These are phyloP conservation scores for Exsudoporus frostii DNA, from an alignment of 768 basidiomycete genomes.

Conservation along the genomic window DNA sequence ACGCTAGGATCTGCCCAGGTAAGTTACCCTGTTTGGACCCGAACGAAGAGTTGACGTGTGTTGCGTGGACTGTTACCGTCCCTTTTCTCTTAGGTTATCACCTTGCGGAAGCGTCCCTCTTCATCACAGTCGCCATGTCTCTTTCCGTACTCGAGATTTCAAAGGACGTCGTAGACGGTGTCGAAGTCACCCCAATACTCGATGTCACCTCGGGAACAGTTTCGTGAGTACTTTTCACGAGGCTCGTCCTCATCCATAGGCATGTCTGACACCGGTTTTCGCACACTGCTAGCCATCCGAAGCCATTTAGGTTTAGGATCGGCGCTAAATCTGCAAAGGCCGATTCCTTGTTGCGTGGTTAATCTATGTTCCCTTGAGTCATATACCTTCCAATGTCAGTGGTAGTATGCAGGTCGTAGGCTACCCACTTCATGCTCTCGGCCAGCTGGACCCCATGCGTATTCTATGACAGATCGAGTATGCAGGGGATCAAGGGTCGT, in stretches of 20 bases:
- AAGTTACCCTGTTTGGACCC: neutral
- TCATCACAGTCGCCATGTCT: conserved; percentile 28
- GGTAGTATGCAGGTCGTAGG: too few relatives aligned
- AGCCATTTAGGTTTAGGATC: conserved; percentile 54
- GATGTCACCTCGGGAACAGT: conserved; percentile 42
- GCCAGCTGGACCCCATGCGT: too few relatives aligned
- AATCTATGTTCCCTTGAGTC: neutral
- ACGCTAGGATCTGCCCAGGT: conserved; percentile 20
- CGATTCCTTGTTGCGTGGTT: conserved; percentile 4
- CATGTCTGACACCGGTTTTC: neutral
- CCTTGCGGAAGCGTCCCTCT: neutral
- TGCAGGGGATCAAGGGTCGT: too few relatives aligned
- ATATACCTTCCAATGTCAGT: too few relatives aligned
- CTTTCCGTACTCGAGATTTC: conserved; percentile 46
- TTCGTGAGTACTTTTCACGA: conserved; percentile 36
- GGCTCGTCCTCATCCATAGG: too few relatives aligned
- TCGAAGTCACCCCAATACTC: conserved; percentile 42
- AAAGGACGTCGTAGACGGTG: conserved; percentile 39
- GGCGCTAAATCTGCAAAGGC: conserved; percentile 50
- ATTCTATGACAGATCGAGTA: too few relatives aligned
- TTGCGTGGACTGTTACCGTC: neutral
- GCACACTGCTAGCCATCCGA: conserved; percentile 37
- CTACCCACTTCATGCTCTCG: too few relatives aligned
- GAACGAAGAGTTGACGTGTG: neutral
- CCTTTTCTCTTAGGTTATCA: neutral